Evolutionary conservation across 108 stramenopile species (phyloP).

Genomic region (Discostella pseudostelligera): DNA sequence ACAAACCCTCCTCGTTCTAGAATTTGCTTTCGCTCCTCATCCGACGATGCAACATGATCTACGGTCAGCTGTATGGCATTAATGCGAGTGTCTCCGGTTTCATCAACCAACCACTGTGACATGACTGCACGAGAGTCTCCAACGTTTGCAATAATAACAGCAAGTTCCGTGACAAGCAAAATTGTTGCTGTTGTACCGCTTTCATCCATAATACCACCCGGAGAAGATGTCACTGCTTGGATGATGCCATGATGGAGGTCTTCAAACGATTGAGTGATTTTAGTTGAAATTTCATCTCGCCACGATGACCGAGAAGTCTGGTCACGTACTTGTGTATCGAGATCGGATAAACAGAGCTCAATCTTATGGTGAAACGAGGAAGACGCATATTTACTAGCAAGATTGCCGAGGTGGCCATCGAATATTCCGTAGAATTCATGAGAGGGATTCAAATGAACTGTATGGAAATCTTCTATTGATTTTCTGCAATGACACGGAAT

Average conservation of each 20-base stretch:
- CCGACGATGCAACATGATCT: slow-evolving; percentile 84
- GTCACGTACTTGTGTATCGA: slow-evolving; percentile 18
- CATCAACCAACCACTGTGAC: slow-evolving; percentile 44
- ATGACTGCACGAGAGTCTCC: slow-evolving; percentile 92
- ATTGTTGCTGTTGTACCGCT: slow-evolving; percentile 82
- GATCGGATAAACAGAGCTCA: slow-evolving; percentile 29
- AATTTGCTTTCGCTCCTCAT: slow-evolving; percentile 58
- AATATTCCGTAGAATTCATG: slow-evolving; percentile 86
- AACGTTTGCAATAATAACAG: slow-evolving; percentile 80
- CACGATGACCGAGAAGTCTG: slow-evolving; percentile 22
- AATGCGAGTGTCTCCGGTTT: slow-evolving; percentile 23
- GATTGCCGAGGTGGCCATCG: slow-evolving; percentile 66
- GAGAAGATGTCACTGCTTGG: slow-evolving; percentile 47
- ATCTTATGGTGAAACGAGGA: slow-evolving; percentile 57
- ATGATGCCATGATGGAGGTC: slow-evolving; percentile 65
- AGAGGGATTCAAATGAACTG: slow-evolving; percentile 64
- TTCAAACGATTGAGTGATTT: slow-evolving; percentile 56
- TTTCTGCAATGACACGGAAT: slow-evolving; percentile 8
- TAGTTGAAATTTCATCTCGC: slow-evolving; percentile 45
- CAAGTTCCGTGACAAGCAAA: slow-evolving; percentile 60
- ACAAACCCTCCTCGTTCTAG: slow-evolving; percentile 69
- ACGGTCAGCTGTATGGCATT: slow-evolving; percentile 72
- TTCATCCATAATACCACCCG: slow-evolving; percentile 62
- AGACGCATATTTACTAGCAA: slow-evolving; percentile 77
- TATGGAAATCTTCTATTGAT: slow-evolving; percentile 93